Percentiles rank a stretch among this genome's conserved stretches.
These are phyloP conservation scores for Allomyces macrogynus DNA, from an alignment of 192 early-diverging fungal species.

Conservation along the genomic window DNA sequence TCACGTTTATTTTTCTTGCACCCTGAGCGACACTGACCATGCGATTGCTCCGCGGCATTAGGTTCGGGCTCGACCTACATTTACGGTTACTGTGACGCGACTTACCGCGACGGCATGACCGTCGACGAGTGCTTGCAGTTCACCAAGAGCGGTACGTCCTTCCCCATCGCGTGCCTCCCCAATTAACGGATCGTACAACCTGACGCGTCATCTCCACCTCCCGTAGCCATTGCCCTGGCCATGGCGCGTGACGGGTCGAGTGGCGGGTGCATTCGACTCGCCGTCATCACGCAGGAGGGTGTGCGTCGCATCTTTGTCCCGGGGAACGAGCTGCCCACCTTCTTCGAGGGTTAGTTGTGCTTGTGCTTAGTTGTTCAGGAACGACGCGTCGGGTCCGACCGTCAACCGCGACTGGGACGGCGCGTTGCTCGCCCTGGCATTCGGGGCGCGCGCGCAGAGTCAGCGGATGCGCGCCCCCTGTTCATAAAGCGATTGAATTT, in stretches of 20 bases:
- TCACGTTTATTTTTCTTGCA: background rate
- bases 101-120: constrained; percentile 62
- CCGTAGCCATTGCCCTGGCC: constrained; percentile 72
- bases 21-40: background rate
- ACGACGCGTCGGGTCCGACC: no score
- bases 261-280: constrained; percentile 85
- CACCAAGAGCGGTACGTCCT: constrained; percentile 73
- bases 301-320: constrained; percentile 76
- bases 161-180: background rate
- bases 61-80: constrained; percentile 89
- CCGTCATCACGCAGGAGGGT: constrained; percentile 72
- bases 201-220: no score
- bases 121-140: constrained; percentile 74
- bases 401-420: no score
- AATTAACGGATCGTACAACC: no score
- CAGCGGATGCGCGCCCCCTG: no score
- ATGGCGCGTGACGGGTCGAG: constrained; percentile 93
- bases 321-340: constrained; percentile 51
- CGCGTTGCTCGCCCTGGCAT: no score
- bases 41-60: constrained; percentile 4
- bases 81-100: constrained; percentile 92
- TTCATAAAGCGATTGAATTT: no score
- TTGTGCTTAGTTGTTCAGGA: no score
- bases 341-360: background rate
- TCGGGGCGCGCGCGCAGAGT: no score